Percentiles rank a stretch among this genome's conserved stretches.
These are phyloP conservation scores for Pythium rishiriense DNA, from an alignment of 352 stramenopile genomes.

Conservation along the genomic window DNA sequence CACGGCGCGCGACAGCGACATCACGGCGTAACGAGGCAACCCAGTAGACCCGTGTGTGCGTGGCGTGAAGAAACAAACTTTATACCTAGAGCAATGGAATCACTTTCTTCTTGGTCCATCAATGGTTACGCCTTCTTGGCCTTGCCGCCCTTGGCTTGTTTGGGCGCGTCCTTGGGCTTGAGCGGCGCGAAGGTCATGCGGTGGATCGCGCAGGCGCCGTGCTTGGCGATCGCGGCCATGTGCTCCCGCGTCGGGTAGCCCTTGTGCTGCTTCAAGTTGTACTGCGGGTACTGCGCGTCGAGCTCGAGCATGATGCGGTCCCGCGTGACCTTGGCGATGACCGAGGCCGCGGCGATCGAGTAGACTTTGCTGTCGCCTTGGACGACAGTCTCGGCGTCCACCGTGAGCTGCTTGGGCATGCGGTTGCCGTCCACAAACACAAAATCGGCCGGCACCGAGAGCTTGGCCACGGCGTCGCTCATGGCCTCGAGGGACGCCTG, in stretches of 20 bases:
- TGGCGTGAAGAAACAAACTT: not conserved
- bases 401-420: slow-evolving; percentile 86
- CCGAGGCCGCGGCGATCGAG: slow-evolving; percentile 96
- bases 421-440: slow-evolving; percentile 97
- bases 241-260: slow-evolving; percentile 96
- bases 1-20: slow-evolving; percentile 1
- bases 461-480: slow-evolving; percentile 80
- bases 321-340: slow-evolving; percentile 98
- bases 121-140: slow-evolving; percentile 5
- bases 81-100: not conserved
- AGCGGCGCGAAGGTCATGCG: slow-evolving; percentile 96
- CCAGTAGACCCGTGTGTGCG: not conserved
- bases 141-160: not conserved
- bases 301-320: slow-evolving; percentile 97
- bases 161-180: slow-evolving; percentile 59
- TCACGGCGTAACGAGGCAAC: not conserved
- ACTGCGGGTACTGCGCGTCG: slow-evolving; percentile 92
- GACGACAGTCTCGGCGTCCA: slow-evolving; percentile 90
- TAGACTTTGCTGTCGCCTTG: slow-evolving; percentile 97
- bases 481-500: slow-evolving; percentile 97
- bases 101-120: not conserved
- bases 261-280: slow-evolving; percentile 96
- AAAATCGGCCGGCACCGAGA: slow-evolving; percentile 58
- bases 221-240: slow-evolving; percentile 80
- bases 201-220: slow-evolving; percentile 95